Evolutionary conservation across 768 basidiomycete species (phyloP).

Genomic region (Podaxis sp.): DNA sequence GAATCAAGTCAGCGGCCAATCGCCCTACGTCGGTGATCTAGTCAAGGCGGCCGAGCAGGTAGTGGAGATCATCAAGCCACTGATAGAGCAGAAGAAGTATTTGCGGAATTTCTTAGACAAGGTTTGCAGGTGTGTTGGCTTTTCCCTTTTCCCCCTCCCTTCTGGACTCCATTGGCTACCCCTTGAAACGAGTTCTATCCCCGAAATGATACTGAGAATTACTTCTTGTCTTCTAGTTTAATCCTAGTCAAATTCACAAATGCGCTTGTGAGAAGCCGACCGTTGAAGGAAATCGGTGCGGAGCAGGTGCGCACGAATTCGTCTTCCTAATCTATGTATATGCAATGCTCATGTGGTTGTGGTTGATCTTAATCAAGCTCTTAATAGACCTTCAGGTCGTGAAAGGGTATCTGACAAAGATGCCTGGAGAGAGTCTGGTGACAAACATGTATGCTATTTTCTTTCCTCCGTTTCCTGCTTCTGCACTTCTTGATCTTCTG

Average conservation of each 20-base stretch:
- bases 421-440: constrained; percentile 72
- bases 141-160: background rate
- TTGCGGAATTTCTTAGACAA: constrained; percentile 92
- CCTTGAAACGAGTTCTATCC: constrained; percentile 4
- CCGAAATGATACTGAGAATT: background rate
- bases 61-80: constrained; percentile 71
- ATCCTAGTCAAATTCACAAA: constrained; percentile 88
- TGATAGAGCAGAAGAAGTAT: constrained; percentile 95
- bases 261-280: constrained; percentile 85
- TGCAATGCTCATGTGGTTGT: background rate
- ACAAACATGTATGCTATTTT: constrained; percentile 48
- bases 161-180: background rate
- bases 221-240: constrained; percentile 32
- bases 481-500: background rate
- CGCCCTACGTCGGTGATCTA: constrained; percentile 77
- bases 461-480: constrained; percentile 2
- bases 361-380: constrained; percentile 30
- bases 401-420: constrained; percentile 77
- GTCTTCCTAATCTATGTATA: background rate
- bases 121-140: constrained; percentile 68
- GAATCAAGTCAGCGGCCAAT: constrained; percentile 86
- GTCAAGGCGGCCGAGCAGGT: constrained; percentile 74
- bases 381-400: constrained; percentile 89
- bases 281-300: constrained; percentile 89
- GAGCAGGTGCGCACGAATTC: constrained; percentile 66